Conservation (phyloP, 768 basidiomycete species). For the Kwoniella dendrophila region DNA sequence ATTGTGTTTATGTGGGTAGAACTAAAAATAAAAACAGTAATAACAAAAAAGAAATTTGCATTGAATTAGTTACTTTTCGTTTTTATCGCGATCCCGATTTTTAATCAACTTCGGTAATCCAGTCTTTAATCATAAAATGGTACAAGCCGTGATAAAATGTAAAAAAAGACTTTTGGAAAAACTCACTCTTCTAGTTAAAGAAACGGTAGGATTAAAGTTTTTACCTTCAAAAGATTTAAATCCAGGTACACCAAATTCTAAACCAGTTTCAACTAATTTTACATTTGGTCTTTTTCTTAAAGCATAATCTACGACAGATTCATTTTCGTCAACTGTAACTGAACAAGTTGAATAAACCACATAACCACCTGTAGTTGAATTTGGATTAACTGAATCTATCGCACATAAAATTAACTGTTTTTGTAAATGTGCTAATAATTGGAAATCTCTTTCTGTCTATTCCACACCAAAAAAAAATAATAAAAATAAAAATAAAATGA, state of each 20-base stretch:
- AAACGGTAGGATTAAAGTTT: conserved; percentile 75
- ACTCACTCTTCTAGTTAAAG: conserved; percentile 70
- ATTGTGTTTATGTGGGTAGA: conserved; percentile 85
- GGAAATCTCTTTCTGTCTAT: conserved; percentile 92
- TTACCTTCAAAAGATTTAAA: conserved; percentile 90
- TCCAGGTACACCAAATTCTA: conserved; percentile 90
- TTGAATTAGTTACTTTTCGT: background rate
- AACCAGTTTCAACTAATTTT: conserved; percentile 86
- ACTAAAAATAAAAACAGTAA: conserved; percentile 26
- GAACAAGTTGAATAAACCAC: conserved; percentile 98
- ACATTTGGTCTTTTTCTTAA: conserved; percentile 90
- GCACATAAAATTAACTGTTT: conserved; percentile 98
- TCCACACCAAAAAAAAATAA: too few relatives aligned
- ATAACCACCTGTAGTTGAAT: conserved; percentile 87
- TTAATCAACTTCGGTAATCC: background rate
- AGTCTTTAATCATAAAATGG: background rate
- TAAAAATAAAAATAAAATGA: too few relatives aligned
- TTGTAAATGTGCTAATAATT: conserved; percentile 92
- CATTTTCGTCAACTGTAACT: conserved; percentile 97
- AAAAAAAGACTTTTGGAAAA: conserved; percentile 4
- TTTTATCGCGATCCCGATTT: background rate
- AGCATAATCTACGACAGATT: conserved; percentile 96
- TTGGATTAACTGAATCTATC: conserved; percentile 89
- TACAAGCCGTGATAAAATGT: background rate
- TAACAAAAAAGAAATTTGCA: background rate